These are phyloP conservation scores for Pseudogymnoascus sp. DNA, from an alignment of 2,329 filamentous ascomycete species.

Conservation along the genomic window DNA sequence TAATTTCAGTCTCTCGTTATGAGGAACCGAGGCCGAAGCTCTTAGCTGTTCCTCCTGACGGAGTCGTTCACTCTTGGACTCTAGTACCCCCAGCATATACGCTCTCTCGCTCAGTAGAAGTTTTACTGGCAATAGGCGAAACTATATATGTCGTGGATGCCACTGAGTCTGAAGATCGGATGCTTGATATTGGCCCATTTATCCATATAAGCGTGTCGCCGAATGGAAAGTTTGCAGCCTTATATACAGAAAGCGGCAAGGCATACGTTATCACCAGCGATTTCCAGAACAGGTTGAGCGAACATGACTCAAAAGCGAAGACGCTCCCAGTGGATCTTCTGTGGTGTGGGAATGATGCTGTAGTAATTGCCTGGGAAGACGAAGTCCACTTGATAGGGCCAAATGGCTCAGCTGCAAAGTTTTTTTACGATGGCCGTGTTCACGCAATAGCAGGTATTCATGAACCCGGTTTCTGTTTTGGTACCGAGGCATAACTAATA, in stretches of 20 bases:
- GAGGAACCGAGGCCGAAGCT: conserved; percentile 81
- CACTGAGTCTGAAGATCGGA: conserved; percentile 81
- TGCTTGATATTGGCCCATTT: conserved; percentile 87
- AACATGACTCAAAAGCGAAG: conserved; percentile 81
- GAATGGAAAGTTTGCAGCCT: conserved; percentile 76
- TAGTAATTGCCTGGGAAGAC: conserved; percentile 93
- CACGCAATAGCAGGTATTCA: conserved; percentile 73
- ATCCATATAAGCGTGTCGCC: conserved; percentile 85
- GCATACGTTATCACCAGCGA: conserved; percentile 92
- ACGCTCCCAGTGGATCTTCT: conserved; percentile 80
- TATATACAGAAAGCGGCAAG: conserved; percentile 78
- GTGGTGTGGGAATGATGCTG: conserved; percentile 94
- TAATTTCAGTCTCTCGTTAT: conserved; percentile 83
- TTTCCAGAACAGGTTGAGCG: conserved; percentile 84
- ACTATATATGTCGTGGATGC: conserved; percentile 84
- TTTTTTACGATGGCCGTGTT: conserved; percentile 85
- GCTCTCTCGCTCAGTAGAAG: conserved; percentile 86
- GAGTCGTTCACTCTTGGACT: conserved; percentile 78
- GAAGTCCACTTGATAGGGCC: conserved; percentile 92
- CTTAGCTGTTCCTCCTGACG: conserved; percentile 68
- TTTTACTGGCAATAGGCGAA: conserved; percentile 72
- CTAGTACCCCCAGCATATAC: conserved; percentile 83
- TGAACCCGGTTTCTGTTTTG: not conserved
- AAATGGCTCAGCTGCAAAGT: conserved; percentile 64
- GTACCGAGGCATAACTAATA: conserved; percentile 18